phyloP scores from a whole-genome alignment of 2,329 filamentous ascomycete species.

The Hypomyces perniciosus region DNA sequence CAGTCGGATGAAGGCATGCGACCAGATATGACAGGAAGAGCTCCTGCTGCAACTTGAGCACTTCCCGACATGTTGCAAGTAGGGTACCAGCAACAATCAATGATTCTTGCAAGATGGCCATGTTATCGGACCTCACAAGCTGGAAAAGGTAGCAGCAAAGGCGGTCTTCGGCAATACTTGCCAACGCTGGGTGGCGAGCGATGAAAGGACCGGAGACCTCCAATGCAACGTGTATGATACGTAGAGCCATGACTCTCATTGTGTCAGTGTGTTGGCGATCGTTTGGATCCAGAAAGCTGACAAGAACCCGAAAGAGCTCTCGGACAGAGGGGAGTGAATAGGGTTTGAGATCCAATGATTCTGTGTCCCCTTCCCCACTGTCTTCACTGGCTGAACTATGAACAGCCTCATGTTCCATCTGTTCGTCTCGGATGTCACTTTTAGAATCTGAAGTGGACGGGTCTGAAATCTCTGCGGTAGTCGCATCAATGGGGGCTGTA shows the following conservation, averaged over 20 bases:
- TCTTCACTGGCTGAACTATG: conserved; percentile 24
- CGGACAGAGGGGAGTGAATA: conserved; percentile 93
- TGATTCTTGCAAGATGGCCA: conserved; percentile 89
- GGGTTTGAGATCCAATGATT: conserved; percentile 63
- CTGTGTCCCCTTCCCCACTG: conserved; percentile 36
- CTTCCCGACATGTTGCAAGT: conserved; percentile 79
- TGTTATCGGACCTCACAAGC: conserved; percentile 90
- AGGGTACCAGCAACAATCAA: conserved; percentile 87
- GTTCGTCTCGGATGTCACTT: not conserved
- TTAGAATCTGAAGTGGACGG: not conserved
- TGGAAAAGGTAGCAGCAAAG: conserved; percentile 94
- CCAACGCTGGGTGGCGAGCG: conserved; percentile 82
- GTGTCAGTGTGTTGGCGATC: conserved; percentile 89
- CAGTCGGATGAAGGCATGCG: conserved; percentile 85
- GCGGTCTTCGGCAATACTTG: conserved; percentile 83
- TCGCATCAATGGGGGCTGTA: conserved; percentile 8
- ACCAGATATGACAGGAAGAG: conserved; percentile 92
- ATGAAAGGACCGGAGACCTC: conserved; percentile 96
- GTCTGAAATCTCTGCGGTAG: conserved; percentile 5
- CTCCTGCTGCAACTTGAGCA: conserved; percentile 94
- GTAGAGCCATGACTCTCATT: conserved; percentile 93
- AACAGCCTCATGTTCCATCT: conserved; percentile 8
- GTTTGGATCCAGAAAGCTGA: conserved; percentile 89
- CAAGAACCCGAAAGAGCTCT: conserved; percentile 88
- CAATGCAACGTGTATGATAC: conserved; percentile 94